phyloP scores from a whole-genome alignment of 129 eudicot genomes.

The Lactuca saligna region DNA sequence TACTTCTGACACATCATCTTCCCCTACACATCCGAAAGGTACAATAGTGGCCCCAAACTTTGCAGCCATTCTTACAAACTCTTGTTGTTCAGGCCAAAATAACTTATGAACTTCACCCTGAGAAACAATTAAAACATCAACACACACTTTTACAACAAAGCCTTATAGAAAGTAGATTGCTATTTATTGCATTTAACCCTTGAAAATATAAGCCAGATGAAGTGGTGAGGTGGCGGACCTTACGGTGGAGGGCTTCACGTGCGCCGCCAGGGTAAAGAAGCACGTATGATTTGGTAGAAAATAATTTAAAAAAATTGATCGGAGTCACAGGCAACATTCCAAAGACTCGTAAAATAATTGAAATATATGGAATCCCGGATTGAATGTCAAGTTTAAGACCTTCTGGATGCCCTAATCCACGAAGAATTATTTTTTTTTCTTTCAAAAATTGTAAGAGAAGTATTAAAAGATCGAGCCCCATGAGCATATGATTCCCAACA shows the following conservation, averaged over 20 bases:
- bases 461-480: constrained; percentile 67
- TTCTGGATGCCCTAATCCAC: constrained; percentile 75
- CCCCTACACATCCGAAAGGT: constrained; percentile 79
- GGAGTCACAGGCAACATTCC: constrained; percentile 71
- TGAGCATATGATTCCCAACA: constrained; percentile 82
- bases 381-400: constrained; percentile 36
- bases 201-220: not conserved
- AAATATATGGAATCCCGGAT: constrained; percentile 24
- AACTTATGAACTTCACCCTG: constrained; percentile 58
- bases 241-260: constrained; percentile 75
- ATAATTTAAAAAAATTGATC: constrained; percentile 58
- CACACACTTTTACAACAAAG: not conserved
- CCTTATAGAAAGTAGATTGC: not conserved
- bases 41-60: constrained; percentile 64
- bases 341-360: constrained; percentile 51
- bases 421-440: constrained; percentile 56
- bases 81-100: constrained; percentile 73
- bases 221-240: constrained; percentile 39
- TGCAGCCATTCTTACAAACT: constrained; percentile 69
- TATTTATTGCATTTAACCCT: not conserved
- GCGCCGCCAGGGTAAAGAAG: constrained; percentile 95
- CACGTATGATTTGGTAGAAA: constrained; percentile 52
- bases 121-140: not conserved
- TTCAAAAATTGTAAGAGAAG: constrained; percentile 51
- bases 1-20: constrained; percentile 57